Evolutionary conservation across 495 filamentous ascomycete species (phyloP).

Genomic region (Barbatosphaeria neglecta): DNA sequence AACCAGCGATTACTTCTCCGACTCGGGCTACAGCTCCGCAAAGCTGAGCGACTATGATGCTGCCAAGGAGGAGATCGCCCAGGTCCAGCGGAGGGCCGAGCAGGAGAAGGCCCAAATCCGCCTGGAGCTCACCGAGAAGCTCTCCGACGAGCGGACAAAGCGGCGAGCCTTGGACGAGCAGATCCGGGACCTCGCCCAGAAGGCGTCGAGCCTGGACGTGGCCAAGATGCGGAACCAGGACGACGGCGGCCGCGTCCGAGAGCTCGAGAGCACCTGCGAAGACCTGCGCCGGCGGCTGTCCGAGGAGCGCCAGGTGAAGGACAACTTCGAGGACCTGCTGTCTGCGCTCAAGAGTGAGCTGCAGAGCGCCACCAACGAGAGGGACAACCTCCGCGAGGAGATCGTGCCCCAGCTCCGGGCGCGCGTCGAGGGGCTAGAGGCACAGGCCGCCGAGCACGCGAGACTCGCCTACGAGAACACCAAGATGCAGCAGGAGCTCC

Average conservation of each 20-base stretch:
- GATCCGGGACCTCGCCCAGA: constrained; percentile 66
- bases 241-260: constrained; percentile 45
- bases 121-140: constrained; percentile 66
- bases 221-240: constrained; percentile 33
- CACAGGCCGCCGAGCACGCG: constrained; percentile 52
- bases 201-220: constrained; percentile 48
- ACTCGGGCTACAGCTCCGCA: constrained; percentile 80
- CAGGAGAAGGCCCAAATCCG: constrained; percentile 85
- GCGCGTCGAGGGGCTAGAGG: constrained; percentile 66
- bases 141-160: constrained; percentile 70
- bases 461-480: constrained; percentile 62
- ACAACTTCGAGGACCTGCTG: constrained; percentile 87
- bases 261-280: constrained; percentile 71
- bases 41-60: constrained; percentile 55
- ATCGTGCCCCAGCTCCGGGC: constrained; percentile 62
- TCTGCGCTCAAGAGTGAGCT: constrained; percentile 73
- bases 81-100: constrained; percentile 69
- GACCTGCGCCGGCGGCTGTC: constrained; percentile 66
- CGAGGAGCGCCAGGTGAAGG: constrained; percentile 80
- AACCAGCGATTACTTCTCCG: constrained; percentile 96
- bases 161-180: constrained; percentile 69
- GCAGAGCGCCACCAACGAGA: constrained; percentile 70
- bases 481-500: constrained; percentile 70
- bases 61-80: constrained; percentile 73
- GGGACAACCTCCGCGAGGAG: constrained; percentile 83